Conservation (phyloP, 2,329 filamentous ascomycete species). For the Cryphonectria japonica region DNA sequence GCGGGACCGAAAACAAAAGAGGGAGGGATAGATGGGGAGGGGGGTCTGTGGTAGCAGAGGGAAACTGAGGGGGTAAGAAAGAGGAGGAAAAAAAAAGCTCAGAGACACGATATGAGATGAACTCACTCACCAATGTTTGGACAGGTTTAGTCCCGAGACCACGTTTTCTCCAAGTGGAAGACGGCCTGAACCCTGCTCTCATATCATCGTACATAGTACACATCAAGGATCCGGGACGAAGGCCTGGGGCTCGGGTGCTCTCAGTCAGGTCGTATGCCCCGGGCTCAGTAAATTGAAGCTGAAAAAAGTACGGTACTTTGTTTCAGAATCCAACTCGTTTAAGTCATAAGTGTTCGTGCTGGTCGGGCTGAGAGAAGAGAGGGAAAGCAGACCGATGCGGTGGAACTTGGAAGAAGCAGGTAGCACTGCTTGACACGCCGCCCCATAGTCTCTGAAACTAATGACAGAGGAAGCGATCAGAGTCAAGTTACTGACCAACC, state of each 20-base stretch:
- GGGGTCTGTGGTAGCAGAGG: slow-evolving; percentile 3
- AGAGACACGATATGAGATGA: neutral
- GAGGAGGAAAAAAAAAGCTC: slow-evolving; percentile 18
- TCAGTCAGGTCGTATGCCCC: neutral
- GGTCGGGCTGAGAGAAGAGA: neutral
- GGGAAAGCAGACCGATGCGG: neutral
- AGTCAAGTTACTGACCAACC: neutral
- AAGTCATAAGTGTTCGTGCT: neutral
- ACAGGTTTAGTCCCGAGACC: neutral
- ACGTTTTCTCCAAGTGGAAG: slow-evolving; percentile 5
- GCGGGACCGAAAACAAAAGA: slow-evolving; percentile 19
- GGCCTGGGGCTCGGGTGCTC: neutral
- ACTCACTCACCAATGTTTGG: neutral
- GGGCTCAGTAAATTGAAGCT: neutral
- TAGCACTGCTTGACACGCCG: neutral
- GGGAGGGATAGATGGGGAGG: neutral
- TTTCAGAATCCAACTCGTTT: neutral
- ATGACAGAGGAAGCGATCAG: neutral
- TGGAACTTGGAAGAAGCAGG: neutral
- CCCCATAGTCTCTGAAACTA: neutral
- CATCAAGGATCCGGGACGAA: neutral
- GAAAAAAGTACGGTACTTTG: slow-evolving; percentile 17
- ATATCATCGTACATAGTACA: neutral
- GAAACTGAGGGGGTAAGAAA: too few species aligned
- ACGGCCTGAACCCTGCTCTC: slow-evolving; percentile 10